A percentile compares a stretch with the other conserved stretches of the same genome.
Conservation (phyloP, 805 yeast species). For the Barnettozyma salicaria region DNA sequence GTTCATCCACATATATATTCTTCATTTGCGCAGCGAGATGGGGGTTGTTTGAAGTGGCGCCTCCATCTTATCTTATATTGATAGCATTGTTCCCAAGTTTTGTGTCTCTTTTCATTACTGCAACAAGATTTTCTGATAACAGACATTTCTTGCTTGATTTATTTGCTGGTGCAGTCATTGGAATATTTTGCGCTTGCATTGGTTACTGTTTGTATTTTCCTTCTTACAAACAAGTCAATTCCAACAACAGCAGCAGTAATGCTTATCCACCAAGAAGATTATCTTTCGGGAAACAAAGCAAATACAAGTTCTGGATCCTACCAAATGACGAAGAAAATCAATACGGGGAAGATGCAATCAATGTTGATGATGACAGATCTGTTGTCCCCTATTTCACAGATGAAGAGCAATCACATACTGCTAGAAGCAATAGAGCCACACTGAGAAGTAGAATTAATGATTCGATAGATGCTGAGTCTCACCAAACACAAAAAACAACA, state of each 20-base stretch:
- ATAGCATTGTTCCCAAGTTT: slow-evolving; percentile 32
- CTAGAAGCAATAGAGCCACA: too few relatives aligned
- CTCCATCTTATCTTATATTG: slow-evolving; percentile 30
- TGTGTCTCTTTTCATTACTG: slow-evolving; percentile 31
- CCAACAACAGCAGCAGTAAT: slow-evolving; percentile 31
- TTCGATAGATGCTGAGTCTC: too few relatives aligned
- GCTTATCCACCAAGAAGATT: slow-evolving; percentile 41
- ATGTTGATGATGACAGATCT: slow-evolving; percentile 6
- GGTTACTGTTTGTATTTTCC: slow-evolving; percentile 40
- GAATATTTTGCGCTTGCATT: slow-evolving; percentile 28
- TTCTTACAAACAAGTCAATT: slow-evolving; percentile 21
- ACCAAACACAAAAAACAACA: too few relatives aligned
- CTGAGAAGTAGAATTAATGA: too few relatives aligned
- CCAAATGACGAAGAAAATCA: slow-evolving; percentile 25
- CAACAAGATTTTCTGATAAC: slow-evolving; percentile 43
- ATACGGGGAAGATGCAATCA: slow-evolving; percentile 12
- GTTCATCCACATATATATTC: slow-evolving; percentile 36
- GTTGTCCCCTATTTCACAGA: slow-evolving; percentile 1
- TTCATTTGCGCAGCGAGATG: slow-evolving; percentile 32
- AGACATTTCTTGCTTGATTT: slow-evolving; percentile 39
- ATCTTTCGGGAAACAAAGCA: slow-evolving; percentile 18
- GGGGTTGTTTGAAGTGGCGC: slow-evolving; percentile 33
- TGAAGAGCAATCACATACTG: slow-evolving; percentile 4
- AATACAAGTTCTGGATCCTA: slow-evolving; percentile 30
- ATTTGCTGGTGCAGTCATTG: slow-evolving; percentile 34